Evolutionary conservation across 2,329 filamentous ascomycete genomes (phyloP).

Genomic region (Trichoderma sp.): DNA sequence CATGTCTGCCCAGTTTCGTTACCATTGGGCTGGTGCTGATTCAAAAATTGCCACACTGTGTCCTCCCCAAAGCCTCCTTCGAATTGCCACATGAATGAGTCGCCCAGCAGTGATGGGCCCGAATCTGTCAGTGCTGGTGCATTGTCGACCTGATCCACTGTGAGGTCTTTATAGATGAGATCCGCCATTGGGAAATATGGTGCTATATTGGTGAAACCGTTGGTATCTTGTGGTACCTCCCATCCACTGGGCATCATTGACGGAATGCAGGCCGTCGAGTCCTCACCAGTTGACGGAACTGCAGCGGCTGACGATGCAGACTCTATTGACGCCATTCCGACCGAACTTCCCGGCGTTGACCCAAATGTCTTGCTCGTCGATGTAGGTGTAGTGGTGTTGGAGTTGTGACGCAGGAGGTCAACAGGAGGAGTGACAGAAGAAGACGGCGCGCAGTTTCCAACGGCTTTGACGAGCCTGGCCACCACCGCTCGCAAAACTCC

Average conservation of each 20-base stretch:
- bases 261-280: neutral
- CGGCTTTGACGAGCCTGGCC: constrained; percentile 56
- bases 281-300: neutral
- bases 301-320: neutral
- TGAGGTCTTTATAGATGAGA: constrained; percentile 60
- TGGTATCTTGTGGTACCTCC: constrained; percentile 46
- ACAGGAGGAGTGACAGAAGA: constrained; percentile 30
- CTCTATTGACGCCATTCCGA: constrained; percentile 14
- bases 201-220: constrained; percentile 56
- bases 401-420: constrained; percentile 5
- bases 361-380: constrained; percentile 20
- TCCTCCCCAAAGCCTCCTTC: constrained; percentile 59
- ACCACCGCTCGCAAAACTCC: constrained; percentile 60
- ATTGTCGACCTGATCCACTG: constrained; percentile 45
- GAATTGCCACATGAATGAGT: constrained; percentile 51
- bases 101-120: constrained; percentile 25
- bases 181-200: constrained; percentile 62
- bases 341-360: constrained; percentile 30
- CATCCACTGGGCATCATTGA: constrained; percentile 39
- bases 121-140: constrained; percentile 32
- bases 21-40: constrained; percentile 48
- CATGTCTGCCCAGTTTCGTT: constrained; percentile 21
- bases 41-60: constrained; percentile 61
- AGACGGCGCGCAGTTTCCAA: constrained; percentile 41
- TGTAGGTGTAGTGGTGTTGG: constrained; percentile 30